Evolutionary conservation across 1,284 basidiomycete genomes (phyloP).

Genomic region (Melanopsichium pennsylvanicum): DNA sequence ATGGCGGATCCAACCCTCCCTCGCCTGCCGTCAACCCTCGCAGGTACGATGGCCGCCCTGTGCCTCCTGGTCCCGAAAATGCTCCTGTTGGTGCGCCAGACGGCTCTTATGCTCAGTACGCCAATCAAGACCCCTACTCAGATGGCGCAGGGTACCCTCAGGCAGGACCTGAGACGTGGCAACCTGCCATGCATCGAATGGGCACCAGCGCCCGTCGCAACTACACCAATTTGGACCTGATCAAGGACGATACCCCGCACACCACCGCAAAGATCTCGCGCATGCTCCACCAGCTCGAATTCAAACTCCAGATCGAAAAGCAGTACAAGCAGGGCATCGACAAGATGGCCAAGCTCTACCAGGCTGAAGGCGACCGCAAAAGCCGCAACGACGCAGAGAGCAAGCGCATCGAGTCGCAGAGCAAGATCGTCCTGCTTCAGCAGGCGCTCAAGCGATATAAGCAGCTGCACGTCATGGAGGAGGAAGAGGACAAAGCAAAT

Average conservation of each 20-base stretch:
- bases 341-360: constrained; percentile 91
- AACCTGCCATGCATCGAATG: constrained; percentile 53
- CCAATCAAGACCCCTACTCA: constrained; percentile 38
- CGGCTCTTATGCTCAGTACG: constrained; percentile 40
- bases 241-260: constrained; percentile 96
- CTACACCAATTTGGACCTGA: constrained; percentile 74
- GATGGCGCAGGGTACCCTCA: constrained; percentile 14
- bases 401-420: constrained; percentile 91
- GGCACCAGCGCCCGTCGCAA: constrained; percentile 56
- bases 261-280: constrained; percentile 95
- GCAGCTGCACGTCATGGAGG: constrained; percentile 91
- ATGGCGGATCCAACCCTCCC: constrained; percentile 25
- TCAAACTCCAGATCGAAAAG: constrained; percentile 97
- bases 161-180: constrained; percentile 38
- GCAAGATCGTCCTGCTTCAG: constrained; percentile 92
- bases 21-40: constrained; percentile 40
- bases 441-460: constrained; percentile 95
- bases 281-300: constrained; percentile 98
- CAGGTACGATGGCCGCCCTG: constrained; percentile 44
- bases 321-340: constrained; percentile 99
- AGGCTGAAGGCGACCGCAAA: constrained; percentile 90
- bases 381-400: constrained; percentile 79
- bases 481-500: constrained; percentile 73
- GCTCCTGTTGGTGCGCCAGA: constrained; percentile 6
- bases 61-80: constrained; percentile 29